Conservation (phyloP, 208 protist species). For the Herpetomonas tarakana region DNA sequence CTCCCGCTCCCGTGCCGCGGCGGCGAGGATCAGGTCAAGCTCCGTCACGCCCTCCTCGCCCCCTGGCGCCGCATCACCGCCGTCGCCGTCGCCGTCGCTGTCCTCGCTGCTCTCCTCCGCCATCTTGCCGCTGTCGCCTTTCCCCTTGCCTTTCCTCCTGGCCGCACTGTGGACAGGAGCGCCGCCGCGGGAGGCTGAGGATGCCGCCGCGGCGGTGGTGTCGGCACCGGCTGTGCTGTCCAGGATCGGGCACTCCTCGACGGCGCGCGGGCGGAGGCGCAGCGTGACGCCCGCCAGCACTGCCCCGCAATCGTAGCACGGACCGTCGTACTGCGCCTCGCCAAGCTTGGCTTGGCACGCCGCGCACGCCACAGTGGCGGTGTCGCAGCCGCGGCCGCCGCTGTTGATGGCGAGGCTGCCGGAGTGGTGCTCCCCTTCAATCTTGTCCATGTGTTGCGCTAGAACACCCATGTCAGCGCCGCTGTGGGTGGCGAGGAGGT, state of each 20-base stretch:
- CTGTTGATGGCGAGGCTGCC: background rate
- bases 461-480: background rate
- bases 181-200: no score
- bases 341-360: constrained; percentile 24
- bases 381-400: background rate
- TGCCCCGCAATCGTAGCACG: constrained; percentile 22
- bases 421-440: no score
- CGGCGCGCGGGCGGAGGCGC: constrained; percentile 13
- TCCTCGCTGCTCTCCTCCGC: constrained; percentile 10
- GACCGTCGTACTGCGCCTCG: constrained; percentile 8
- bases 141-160: constrained; percentile 1
- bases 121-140: constrained; percentile 12
- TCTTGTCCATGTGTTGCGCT: background rate
- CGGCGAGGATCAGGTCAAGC: background rate
- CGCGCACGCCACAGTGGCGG: constrained; percentile 14
- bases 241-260: constrained; percentile 10
- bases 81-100: constrained; percentile 14
- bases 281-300: constrained; percentile 11
- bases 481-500: background rate
- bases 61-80: constrained; percentile 47
- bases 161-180: no score
- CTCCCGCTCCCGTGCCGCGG: constrained; percentile 27
- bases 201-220: background rate
- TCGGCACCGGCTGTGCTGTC: background rate
- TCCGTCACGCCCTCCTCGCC: constrained; percentile 26